A percentile compares a stretch with the other conserved stretches of the same genome.
Conservation (phyloP, 495 filamentous ascomycete genomes). For the Saxispiralis lemnorum region DNA sequence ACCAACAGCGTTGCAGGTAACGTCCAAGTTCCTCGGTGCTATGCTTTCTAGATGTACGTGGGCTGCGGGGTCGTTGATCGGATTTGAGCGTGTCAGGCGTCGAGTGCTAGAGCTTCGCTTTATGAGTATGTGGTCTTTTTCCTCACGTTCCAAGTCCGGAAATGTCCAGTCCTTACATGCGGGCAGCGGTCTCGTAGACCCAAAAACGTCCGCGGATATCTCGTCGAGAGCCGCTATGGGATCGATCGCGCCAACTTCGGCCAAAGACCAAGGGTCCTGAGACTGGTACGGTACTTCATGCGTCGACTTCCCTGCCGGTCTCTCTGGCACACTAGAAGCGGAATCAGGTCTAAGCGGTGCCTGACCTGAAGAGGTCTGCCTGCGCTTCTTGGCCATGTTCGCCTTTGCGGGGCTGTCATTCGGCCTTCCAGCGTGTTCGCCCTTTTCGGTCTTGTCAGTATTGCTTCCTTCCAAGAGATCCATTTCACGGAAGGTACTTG, state of each 20-base stretch:
- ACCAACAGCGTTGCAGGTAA: too few relatives aligned
- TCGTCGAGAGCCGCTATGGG: neutral
- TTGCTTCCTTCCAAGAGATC: too few relatives aligned
- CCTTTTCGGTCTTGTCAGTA: too few relatives aligned
- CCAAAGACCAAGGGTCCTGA: neutral
- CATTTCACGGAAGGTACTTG: too few relatives aligned
- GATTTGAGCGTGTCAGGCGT: neutral
- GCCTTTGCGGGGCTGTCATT: neutral
- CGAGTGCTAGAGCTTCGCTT: neutral
- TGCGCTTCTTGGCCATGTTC: neutral
- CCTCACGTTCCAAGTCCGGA: neutral
- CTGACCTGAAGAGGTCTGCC: conserved; percentile 6
- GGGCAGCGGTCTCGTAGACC: neutral
- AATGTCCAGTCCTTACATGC: neutral
- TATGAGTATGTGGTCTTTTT: neutral
- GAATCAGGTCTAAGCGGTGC: neutral
- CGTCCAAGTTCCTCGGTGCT: too few relatives aligned
- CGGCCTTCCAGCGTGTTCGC: neutral
- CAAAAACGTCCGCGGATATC: neutral
- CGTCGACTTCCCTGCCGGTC: neutral
- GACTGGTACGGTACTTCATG: neutral
- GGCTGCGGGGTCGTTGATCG: neutral
- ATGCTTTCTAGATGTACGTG: too few relatives aligned
- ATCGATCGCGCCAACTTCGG: neutral
- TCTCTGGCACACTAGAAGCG: neutral